Conservation (phyloP, 495 filamentous ascomycete genomes). For the Aspergillus carlsbadensis region DNA sequence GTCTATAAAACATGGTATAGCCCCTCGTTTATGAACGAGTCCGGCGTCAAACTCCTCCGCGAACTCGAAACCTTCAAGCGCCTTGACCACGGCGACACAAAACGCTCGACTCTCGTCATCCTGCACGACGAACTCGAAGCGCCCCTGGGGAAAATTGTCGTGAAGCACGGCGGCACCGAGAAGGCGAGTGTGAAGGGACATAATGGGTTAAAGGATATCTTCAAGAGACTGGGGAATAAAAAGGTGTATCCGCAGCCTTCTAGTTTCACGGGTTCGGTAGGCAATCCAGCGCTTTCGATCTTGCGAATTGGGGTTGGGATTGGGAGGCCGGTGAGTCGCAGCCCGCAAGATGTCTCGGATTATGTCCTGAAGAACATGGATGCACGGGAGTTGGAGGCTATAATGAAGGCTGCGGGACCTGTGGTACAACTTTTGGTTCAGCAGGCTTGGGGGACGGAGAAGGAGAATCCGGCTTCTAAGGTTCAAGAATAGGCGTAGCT, state of each 20-base stretch:
- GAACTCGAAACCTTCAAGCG: conserved; percentile 32
- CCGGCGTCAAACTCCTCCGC: conserved; percentile 48
- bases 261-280: background rate
- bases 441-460: conserved; percentile 32
- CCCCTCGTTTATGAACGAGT: conserved; percentile 74
- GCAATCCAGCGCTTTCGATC: conserved; percentile 31
- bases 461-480: background rate
- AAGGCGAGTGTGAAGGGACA: conserved; percentile 64
- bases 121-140: conserved; percentile 84
- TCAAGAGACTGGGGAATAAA: conserved; percentile 44
- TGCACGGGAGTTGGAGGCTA: conserved; percentile 44
- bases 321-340: conserved; percentile 62
- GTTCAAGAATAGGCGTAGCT: too few relatives aligned
- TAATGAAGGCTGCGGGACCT: conserved; percentile 48
- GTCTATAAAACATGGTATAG: conserved; percentile 68
- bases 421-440: conserved; percentile 52
- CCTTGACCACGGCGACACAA: background rate
- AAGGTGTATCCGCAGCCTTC: conserved; percentile 25
- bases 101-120: conserved; percentile 57
- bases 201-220: conserved; percentile 73
- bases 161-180: conserved; percentile 52
- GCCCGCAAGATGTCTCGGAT: conserved; percentile 54
- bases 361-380: conserved; percentile 70
- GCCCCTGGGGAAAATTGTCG: conserved; percentile 61
- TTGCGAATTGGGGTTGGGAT: conserved; percentile 68